Evolutionary conservation across 164 flowering plant genomes (phyloP).

Genomic region (Kingdonia uniflora): DNA sequence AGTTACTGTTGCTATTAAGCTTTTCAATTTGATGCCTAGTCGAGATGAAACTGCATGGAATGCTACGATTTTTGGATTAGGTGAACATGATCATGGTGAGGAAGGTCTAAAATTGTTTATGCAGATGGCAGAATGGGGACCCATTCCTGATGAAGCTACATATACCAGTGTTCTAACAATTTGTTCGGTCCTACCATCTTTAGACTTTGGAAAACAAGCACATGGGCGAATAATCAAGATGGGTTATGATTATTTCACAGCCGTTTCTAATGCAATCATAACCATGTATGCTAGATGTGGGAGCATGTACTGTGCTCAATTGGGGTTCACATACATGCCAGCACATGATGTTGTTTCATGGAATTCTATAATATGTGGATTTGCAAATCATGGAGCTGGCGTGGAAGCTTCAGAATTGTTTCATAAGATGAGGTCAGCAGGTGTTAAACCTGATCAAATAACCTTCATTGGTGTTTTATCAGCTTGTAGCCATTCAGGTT

Average conservation of each 20-base stretch:
- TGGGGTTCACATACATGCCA: slow-evolving; percentile 31
- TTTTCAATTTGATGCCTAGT: slow-evolving; percentile 32
- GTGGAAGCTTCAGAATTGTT: slow-evolving; percentile 40
- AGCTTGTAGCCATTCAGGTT: slow-evolving; percentile 55
- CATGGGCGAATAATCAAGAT: slow-evolving; percentile 36
- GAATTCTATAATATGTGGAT: slow-evolving; percentile 65
- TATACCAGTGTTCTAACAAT: slow-evolving; percentile 47
- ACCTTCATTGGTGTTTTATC: slow-evolving; percentile 56
- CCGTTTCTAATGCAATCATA: slow-evolving; percentile 49
- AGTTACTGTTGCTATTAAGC: slow-evolving; percentile 22
- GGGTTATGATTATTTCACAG: slow-evolving; percentile 24
- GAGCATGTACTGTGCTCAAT: slow-evolving; percentile 35
- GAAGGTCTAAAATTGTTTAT: slow-evolving; percentile 42
- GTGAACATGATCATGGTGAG: slow-evolving; percentile 50
- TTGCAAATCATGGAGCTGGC: slow-evolving; percentile 50
- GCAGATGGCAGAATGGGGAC: slow-evolving; percentile 31
- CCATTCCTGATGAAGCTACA: slow-evolving; percentile 39
- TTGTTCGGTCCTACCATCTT: slow-evolving; percentile 38
- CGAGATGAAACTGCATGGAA: slow-evolving; percentile 50
- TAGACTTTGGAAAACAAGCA: slow-evolving; percentile 42
- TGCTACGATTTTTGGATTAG: slow-evolving; percentile 47
- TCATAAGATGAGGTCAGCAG: slow-evolving; percentile 31
- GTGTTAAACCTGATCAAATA: slow-evolving; percentile 36
- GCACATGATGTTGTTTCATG: slow-evolving; percentile 46
- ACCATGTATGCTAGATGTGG: slow-evolving; percentile 65